A percentile compares a stretch with the other conserved stretches of the same genome.
phyloP scores from a whole-genome alignment of 495 filamentous ascomycete genomes.

The Glarea lozoyensis region DNA sequence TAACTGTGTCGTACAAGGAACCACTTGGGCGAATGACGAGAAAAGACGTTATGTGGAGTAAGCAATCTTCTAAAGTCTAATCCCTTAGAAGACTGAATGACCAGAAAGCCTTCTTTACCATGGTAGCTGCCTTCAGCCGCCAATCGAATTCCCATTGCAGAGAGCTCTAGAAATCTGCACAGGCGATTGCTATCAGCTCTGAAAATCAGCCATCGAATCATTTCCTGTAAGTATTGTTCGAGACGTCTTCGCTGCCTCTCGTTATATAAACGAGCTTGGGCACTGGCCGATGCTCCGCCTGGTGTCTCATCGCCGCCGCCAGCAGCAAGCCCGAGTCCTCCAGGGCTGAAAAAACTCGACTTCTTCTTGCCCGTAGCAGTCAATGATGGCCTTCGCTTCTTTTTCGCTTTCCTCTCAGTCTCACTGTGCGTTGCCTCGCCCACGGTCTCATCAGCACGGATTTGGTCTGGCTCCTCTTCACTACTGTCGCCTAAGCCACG shows the following conservation, averaged over 20 bases:
- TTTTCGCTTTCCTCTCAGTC: constrained; percentile 35
- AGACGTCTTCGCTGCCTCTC: constrained; percentile 73
- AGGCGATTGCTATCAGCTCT: constrained; percentile 89
- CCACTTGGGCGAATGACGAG: constrained; percentile 87
- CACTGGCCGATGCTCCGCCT: constrained; percentile 25
- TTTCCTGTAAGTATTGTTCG: constrained; percentile 85
- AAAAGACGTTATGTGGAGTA: constrained; percentile 63
- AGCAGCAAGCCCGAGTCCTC: too few relatives aligned
- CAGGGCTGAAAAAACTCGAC: too few relatives aligned
- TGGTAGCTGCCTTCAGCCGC: constrained; percentile 95
- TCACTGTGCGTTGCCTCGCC: constrained; percentile 40
- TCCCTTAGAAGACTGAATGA: constrained; percentile 85
- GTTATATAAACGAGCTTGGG: constrained; percentile 26
- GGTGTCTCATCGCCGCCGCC: constrained; percentile 25
- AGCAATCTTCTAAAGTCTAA: constrained; percentile 79
- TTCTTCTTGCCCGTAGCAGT: constrained; percentile 41
- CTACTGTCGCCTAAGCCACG: constrained; percentile 75
- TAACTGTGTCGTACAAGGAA: constrained; percentile 97
- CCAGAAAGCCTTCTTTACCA: constrained; percentile 90
- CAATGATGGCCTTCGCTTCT: constrained; percentile 59
- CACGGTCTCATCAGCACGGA: constrained; percentile 35
- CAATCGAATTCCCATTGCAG: constrained; percentile 87
- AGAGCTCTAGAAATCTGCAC: constrained; percentile 93
- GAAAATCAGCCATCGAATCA: constrained; percentile 94
- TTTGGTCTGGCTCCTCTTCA: constrained; percentile 55